Percentiles rank a stretch among this genome's conserved stretches.
These are phyloP conservation scores for Arabis hirsuta DNA, from an alignment of 345 rosid genomes.

Conservation along the genomic window DNA sequence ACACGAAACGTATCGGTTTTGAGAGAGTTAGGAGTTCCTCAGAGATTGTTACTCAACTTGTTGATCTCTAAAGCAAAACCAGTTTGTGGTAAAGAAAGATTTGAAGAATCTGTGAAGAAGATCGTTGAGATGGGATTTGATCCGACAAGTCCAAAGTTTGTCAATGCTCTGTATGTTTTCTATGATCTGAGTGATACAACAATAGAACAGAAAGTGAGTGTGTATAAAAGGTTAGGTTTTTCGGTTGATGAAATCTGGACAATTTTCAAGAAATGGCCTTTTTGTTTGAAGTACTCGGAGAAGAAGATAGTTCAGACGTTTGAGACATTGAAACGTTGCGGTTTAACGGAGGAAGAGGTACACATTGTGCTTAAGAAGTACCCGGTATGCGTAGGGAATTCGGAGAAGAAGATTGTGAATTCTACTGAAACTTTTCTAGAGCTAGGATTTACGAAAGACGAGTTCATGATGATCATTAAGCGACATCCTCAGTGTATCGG, in stretches of 20 bases:
- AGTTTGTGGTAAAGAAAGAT: slow-evolving; percentile 21
- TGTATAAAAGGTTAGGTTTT: slow-evolving; percentile 43
- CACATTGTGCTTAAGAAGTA: slow-evolving; percentile 8
- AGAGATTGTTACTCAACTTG: slow-evolving; percentile 27
- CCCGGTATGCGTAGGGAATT: slow-evolving; percentile 30
- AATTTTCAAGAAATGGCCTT: slow-evolving; percentile 45
- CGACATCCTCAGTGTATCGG: slow-evolving; percentile 36
- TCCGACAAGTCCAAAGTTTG: slow-evolving; percentile 38
- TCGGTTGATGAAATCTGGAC: slow-evolving; percentile 28
- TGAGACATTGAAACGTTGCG: slow-evolving; percentile 27
- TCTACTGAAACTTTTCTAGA: slow-evolving; percentile 39
- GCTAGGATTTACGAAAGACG: slow-evolving; percentile 40
- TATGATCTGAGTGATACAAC: slow-evolving; percentile 17
- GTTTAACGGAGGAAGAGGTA: slow-evolving; percentile 16
- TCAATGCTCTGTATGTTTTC: slow-evolving; percentile 39
- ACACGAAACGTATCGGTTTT: slow-evolving; percentile 31
- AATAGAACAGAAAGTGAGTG: slow-evolving; percentile 35
- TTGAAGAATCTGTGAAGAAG: slow-evolving; percentile 36
- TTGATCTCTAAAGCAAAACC: slow-evolving; percentile 19
- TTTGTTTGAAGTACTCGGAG: slow-evolving; percentile 35
- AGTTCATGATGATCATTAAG: slow-evolving; percentile 36
- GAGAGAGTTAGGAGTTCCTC: slow-evolving; percentile 43
- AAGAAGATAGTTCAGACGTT: slow-evolving; percentile 37
- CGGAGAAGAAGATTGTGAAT: slow-evolving; percentile 43
- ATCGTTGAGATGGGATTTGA: slow-evolving; percentile 42